Conservation (phyloP, 495 filamentous ascomycete species). For the Penicillium argentinense region DNA sequence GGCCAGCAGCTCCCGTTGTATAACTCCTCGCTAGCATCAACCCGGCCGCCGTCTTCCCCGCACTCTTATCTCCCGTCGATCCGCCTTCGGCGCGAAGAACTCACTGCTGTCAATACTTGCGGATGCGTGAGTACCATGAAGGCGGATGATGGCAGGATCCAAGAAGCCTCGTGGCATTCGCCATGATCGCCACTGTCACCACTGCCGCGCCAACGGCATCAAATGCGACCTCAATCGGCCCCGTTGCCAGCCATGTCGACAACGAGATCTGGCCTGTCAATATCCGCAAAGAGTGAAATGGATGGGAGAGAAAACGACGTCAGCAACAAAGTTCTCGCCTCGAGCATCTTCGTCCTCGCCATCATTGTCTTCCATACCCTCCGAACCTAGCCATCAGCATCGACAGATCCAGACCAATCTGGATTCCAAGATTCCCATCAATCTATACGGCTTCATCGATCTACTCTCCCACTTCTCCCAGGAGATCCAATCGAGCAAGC, state of each 20-base stretch:
- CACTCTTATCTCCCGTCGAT: slow-evolving; percentile 16
- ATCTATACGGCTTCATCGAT: slow-evolving; percentile 36
- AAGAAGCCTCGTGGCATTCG: slow-evolving; percentile 38
- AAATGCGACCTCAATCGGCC: slow-evolving; percentile 38
- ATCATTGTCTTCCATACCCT: neutral
- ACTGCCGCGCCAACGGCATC: slow-evolving; percentile 26
- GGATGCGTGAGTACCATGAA: no score
- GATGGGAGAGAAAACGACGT: slow-evolving; percentile 20
- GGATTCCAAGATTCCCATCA: slow-evolving; percentile 14
- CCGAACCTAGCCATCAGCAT: neutral
- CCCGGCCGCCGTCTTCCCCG: slow-evolving; percentile 7
- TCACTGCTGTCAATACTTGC: no score
- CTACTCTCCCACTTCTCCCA: slow-evolving; percentile 31
- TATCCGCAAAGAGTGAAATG: slow-evolving; percentile 37
- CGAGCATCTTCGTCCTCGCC: neutral
- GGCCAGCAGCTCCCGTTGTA: no score
- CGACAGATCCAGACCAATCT: neutral
- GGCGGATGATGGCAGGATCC: slow-evolving; percentile 10
- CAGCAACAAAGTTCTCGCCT: slow-evolving; percentile 6
- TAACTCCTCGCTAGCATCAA: slow-evolving; percentile 9
- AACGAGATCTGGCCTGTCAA: slow-evolving; percentile 21
- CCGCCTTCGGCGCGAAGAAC: slow-evolving; percentile 4
- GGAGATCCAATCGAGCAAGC: slow-evolving; percentile 26
- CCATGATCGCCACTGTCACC: slow-evolving; percentile 33
- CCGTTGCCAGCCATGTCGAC: slow-evolving; percentile 28